A percentile compares a stretch with the other conserved stretches of the same genome.
phyloP scores from a whole-genome alignment of 306 rosid genomes.

The Gastrolobium bilobum region DNA sequence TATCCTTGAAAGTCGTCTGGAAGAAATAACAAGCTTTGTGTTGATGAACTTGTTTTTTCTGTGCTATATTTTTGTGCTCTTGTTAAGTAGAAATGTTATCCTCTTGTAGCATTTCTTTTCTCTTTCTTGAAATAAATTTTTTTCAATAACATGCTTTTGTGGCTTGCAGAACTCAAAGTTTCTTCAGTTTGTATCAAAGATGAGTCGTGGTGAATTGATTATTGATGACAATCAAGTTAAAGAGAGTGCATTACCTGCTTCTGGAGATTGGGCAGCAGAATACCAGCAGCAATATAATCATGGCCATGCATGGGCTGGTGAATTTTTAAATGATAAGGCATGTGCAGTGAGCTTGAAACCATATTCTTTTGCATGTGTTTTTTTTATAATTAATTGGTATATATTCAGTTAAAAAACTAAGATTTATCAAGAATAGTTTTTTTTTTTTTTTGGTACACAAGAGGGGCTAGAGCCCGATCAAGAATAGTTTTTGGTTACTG shows the following conservation, averaged over 20 bases:
- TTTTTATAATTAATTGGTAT: slow-evolving; percentile 22
- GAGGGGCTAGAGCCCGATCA: too few relatives aligned
- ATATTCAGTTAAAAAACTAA: slow-evolving; percentile 19
- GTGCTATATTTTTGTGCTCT: slow-evolving; percentile 31
- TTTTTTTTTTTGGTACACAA: too few relatives aligned
- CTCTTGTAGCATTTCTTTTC: slow-evolving; percentile 25
- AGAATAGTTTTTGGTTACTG: slow-evolving; percentile 3
- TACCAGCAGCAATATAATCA: slow-evolving; percentile 74
- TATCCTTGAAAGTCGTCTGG: slow-evolving; percentile 6
- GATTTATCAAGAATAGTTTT: neutral
- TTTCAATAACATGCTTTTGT: slow-evolving; percentile 36
- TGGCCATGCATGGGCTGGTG: slow-evolving; percentile 82
- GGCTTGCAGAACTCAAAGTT: slow-evolving; percentile 89
- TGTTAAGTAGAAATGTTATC: slow-evolving; percentile 16
- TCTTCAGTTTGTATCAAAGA: slow-evolving; percentile 95
- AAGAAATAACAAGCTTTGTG: slow-evolving; percentile 27
- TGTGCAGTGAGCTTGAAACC: slow-evolving; percentile 44
- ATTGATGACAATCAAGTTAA: slow-evolving; percentile 94
- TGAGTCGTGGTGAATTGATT: slow-evolving; percentile 96
- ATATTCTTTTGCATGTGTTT: slow-evolving; percentile 39
- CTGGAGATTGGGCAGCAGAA: slow-evolving; percentile 94
- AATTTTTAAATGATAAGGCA: slow-evolving; percentile 70
- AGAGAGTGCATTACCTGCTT: slow-evolving; percentile 62
- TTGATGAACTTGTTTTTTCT: slow-evolving; percentile 19
- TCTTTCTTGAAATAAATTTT: neutral